These are phyloP conservation scores for Fomitopsis serialis DNA, from an alignment of 768 basidiomycete genomes.

Conservation along the genomic window DNA sequence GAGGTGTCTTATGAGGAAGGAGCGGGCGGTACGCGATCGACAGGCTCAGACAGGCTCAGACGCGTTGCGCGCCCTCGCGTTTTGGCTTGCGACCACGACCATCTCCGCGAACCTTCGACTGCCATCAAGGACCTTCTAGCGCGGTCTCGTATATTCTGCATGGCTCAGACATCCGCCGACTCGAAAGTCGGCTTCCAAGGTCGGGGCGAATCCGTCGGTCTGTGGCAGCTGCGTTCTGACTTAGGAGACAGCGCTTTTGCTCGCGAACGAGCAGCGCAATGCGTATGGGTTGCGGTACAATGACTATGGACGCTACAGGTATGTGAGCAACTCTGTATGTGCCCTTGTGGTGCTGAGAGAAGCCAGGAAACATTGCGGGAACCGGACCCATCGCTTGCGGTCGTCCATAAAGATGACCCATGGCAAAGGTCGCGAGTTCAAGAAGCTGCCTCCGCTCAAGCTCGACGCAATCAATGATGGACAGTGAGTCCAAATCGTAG, in stretches of 20 bases:
- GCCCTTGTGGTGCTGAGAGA: background rate
- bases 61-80: background rate
- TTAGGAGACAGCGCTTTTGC: constrained; percentile 57
- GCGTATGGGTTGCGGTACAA: constrained; percentile 90
- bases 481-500: constrained; percentile 51
- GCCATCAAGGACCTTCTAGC: constrained; percentile 2
- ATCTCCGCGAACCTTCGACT: background rate
- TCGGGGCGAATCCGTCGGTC: constrained; percentile 15
- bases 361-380: constrained; percentile 83
- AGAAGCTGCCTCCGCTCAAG: constrained; percentile 65
- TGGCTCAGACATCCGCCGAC: constrained; percentile 1
- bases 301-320: constrained; percentile 86
- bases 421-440: constrained; percentile 88
- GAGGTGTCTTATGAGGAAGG: background rate
- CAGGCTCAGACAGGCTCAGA: background rate
- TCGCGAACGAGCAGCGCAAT: constrained; percentile 84
- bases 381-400: constrained; percentile 83
- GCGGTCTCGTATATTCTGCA: constrained; percentile 7
- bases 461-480: constrained; percentile 74
- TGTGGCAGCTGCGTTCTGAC: constrained; percentile 1
- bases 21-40: background rate
- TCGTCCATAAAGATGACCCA: constrained; percentile 82
- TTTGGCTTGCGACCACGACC: background rate
- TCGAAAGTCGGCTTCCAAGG: constrained; percentile 35
- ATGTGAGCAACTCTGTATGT: constrained; percentile 10